These are phyloP conservation scores for Penicillium sp. DNA, from an alignment of 2,329 filamentous ascomycete species.

Conservation along the genomic window DNA sequence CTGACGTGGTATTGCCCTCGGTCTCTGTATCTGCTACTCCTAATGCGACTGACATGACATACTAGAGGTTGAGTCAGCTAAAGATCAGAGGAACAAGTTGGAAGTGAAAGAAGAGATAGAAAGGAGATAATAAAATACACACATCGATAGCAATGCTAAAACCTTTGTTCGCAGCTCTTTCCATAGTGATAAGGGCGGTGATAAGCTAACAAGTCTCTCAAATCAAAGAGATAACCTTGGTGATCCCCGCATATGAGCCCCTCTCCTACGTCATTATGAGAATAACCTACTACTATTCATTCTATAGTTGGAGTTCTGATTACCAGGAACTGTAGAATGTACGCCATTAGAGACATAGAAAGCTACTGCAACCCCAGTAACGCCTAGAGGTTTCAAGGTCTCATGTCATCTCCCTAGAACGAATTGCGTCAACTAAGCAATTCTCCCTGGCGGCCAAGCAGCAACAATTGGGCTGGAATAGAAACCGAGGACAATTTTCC, in stretches of 20 bases:
- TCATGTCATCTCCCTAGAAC: no score
- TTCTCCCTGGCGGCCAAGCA: no score
- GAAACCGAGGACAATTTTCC: no score
- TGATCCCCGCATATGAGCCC: background rate
- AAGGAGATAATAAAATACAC: background rate
- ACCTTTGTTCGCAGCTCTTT: slow-evolving; percentile 6
- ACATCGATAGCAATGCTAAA: slow-evolving; percentile 27
- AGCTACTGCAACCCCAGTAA: no score
- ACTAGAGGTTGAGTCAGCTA: slow-evolving; percentile 6
- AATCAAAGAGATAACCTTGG: background rate
- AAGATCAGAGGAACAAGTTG: background rate
- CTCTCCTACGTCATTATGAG: background rate
- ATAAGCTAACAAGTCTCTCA: background rate
- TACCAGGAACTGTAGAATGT: no score
- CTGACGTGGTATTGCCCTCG: no score
- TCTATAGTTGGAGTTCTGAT: background rate
- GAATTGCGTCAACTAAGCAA: no score
- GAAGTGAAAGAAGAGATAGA: background rate
- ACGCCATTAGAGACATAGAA: no score
- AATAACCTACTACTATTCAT: background rate
- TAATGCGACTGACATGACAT: no score
- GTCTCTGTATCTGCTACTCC: no score
- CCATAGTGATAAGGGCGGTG: slow-evolving; percentile 5
- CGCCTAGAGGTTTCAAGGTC: no score
- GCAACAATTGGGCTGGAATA: no score